Base-by-base conservation (phyloP, 202 grass and related monocot species). In the Tripidium arundinaceum region DNA sequence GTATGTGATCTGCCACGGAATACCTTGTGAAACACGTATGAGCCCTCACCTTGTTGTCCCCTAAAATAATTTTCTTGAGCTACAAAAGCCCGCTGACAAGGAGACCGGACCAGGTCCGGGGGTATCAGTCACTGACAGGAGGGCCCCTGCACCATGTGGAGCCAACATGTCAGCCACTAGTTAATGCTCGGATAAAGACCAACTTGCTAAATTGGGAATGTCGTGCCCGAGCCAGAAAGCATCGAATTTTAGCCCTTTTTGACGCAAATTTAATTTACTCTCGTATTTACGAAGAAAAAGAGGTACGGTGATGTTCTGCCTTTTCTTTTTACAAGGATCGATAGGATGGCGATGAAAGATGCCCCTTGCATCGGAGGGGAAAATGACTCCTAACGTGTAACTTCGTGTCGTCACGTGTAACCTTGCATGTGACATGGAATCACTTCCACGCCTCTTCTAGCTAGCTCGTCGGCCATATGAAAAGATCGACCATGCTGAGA, bases 11-110 rank as follows among this genome's bases (percentile, higher is more conserved):
- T 65, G 82, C 45, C 57, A 6, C 11, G 2, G 22, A 76, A 80
- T 77, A 68, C 73, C 87, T 72, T 85, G 87, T 68, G 73, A 85
- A 73, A 82, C 83, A 89, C 87, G 87, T 82, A 19, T 68, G 68
- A 65, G 45, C 57, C 81, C 70, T 36, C 15, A 65, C 63, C 55
- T 18, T 65, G 15, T 10, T 65, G 43, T n/a, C 42, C 75, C 72
- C 54, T 4, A 11, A 5, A n/a, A n/a, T 5, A 3, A 6, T 11
- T 49, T 29, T 29, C 41, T 47, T 8, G 21, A 18, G 9, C 9
- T 13, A 45, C 25, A 62, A 36, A 52, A 45, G 21, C 10, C 34
- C 21, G 18, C 2, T 28, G 21, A 60, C 49, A 47, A 26, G 2
- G 2, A 19, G 1, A 7, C 14, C 33, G n/a, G n/a, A 8, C 8